Conservation (phyloP, 2,329 filamentous ascomycete species). For the Fusarium sp. region DNA sequence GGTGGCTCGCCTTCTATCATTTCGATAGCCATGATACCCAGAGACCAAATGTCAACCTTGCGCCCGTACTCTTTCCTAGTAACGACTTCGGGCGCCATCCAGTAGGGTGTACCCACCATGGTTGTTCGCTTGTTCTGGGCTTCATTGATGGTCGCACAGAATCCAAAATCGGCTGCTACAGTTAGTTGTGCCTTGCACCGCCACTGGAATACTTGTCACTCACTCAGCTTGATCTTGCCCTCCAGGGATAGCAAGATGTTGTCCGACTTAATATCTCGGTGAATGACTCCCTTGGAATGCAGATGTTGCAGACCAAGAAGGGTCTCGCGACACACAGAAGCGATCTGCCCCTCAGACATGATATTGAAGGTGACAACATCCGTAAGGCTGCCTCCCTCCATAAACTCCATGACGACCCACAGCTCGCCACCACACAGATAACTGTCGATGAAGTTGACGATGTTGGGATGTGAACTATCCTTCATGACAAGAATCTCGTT, state of each 20-base stretch:
- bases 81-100: slow-evolving; percentile 99
- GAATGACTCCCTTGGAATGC: slow-evolving; percentile 97
- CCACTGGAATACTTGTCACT: slow-evolving; percentile 49
- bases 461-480: slow-evolving; percentile 97
- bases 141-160: slow-evolving; percentile 98
- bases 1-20: slow-evolving; percentile 99
- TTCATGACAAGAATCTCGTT: slow-evolving; percentile 99
- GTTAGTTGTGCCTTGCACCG: slow-evolving; percentile 50
- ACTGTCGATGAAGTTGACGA: slow-evolving; percentile 99
- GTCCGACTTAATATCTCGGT: slow-evolving; percentile 98
- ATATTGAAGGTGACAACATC: slow-evolving; percentile 99
- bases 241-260: slow-evolving; percentile 95
- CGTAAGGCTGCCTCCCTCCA: slow-evolving; percentile 97
- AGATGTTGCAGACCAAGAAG: slow-evolving; percentile 92
- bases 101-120: slow-evolving; percentile 99
- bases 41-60: slow-evolving; percentile 98
- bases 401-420: slow-evolving; percentile 99
- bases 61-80: slow-evolving; percentile 97
- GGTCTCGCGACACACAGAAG: slow-evolving; percentile 93
- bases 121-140: slow-evolving; percentile 97
- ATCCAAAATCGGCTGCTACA: slow-evolving; percentile 89
- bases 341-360: slow-evolving; percentile 98
- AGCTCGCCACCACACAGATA: slow-evolving; percentile 89
- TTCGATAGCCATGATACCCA: slow-evolving; percentile 99
- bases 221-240: slow-evolving; percentile 97